These are phyloP conservation scores for Dryadomyces quercivorus DNA, from an alignment of 2,329 filamentous ascomycete genomes.

Conservation along the genomic window DNA sequence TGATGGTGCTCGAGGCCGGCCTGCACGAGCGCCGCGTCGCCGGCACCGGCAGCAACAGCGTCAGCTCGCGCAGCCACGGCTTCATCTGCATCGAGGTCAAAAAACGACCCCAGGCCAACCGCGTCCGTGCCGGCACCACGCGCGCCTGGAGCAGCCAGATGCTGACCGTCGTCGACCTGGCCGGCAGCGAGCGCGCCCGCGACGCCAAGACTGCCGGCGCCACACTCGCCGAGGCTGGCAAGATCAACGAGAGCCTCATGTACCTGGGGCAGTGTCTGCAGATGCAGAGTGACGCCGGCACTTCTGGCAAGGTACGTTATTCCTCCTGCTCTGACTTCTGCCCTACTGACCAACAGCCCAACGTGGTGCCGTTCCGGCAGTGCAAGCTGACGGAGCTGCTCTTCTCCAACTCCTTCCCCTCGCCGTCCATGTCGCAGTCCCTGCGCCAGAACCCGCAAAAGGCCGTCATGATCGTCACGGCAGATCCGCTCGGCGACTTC, in stretches of 20 bases:
- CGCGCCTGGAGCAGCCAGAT: slow-evolving; percentile 60
- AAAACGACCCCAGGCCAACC: slow-evolving; percentile 41
- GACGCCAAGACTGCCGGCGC: slow-evolving; percentile 90
- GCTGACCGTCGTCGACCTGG: slow-evolving; percentile 81
- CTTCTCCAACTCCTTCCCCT: slow-evolving; percentile 80
- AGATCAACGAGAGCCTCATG: slow-evolving; percentile 98
- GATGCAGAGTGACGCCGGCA: slow-evolving; percentile 74
- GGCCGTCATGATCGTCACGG: slow-evolving; percentile 91
- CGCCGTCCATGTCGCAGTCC: slow-evolving; percentile 26
- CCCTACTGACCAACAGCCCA: too few relatives aligned
- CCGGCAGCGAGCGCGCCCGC: slow-evolving; percentile 83
- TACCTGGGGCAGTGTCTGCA: slow-evolving; percentile 95
- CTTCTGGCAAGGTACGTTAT: slow-evolving; percentile 61
- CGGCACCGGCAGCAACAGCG: slow-evolving; percentile 86
- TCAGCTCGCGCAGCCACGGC: slow-evolving; percentile 83
- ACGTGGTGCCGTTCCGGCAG: slow-evolving; percentile 66
- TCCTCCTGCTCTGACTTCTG: too few relatives aligned
- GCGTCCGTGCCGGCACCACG: slow-evolving; percentile 25
- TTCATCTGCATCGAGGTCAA: slow-evolving; percentile 96
- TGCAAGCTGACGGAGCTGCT: slow-evolving; percentile 77
- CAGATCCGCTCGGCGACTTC: slow-evolving; percentile 85
- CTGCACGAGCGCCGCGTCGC: slow-evolving; percentile 77
- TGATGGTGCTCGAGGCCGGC: slow-evolving; percentile 82
- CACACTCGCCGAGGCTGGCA: slow-evolving; percentile 87
- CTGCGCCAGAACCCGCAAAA: slow-evolving; percentile 60